Evolutionary conservation across 495 filamentous ascomycete genomes (phyloP).

Genomic region (Penicillium steckii): DNA sequence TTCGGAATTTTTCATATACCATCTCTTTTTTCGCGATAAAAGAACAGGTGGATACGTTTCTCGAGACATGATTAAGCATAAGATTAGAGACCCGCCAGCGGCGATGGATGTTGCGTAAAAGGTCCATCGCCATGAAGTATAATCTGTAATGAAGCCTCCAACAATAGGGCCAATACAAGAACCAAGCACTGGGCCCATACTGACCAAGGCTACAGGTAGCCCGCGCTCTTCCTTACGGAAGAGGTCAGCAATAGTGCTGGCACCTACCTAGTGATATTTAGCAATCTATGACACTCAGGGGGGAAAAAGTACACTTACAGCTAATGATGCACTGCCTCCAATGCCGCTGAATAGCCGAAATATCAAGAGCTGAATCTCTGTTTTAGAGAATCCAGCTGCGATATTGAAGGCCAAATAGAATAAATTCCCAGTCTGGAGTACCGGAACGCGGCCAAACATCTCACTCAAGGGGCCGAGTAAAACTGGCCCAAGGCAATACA

Average conservation of each 20-base stretch:
- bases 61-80: slow-evolving; percentile 55
- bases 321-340: slow-evolving; percentile 4
- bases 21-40: slow-evolving; percentile 45
- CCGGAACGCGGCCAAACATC: slow-evolving; percentile 52
- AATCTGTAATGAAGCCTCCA: slow-evolving; percentile 56
- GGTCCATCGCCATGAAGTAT: slow-evolving; percentile 32
- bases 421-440: slow-evolving; percentile 51
- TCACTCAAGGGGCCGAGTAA: slow-evolving; percentile 59
- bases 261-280: slow-evolving; percentile 9
- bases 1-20: slow-evolving; percentile 39
- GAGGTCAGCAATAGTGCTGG: slow-evolving; percentile 48
- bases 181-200: slow-evolving; percentile 51
- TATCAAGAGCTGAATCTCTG: slow-evolving; percentile 43
- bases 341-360: slow-evolving; percentile 21
- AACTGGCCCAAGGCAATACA: slow-evolving; percentile 45
- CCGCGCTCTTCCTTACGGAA: slow-evolving; percentile 56
- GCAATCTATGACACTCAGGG: too few relatives aligned
- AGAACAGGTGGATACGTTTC: slow-evolving; percentile 62
- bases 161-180: slow-evolving; percentile 55
- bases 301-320: slow-evolving; percentile 34
- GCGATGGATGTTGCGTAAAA: slow-evolving; percentile 54
- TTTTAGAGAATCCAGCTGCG: slow-evolving; percentile 49
- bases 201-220: slow-evolving; percentile 54
- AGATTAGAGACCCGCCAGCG: slow-evolving; percentile 50
- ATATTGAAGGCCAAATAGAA: slow-evolving; percentile 56